A percentile compares a stretch with the other conserved stretches of the same genome.
Evolutionary conservation across 441 rosid species (phyloP).

Genomic region (Euphorbia celastroides): DNA sequence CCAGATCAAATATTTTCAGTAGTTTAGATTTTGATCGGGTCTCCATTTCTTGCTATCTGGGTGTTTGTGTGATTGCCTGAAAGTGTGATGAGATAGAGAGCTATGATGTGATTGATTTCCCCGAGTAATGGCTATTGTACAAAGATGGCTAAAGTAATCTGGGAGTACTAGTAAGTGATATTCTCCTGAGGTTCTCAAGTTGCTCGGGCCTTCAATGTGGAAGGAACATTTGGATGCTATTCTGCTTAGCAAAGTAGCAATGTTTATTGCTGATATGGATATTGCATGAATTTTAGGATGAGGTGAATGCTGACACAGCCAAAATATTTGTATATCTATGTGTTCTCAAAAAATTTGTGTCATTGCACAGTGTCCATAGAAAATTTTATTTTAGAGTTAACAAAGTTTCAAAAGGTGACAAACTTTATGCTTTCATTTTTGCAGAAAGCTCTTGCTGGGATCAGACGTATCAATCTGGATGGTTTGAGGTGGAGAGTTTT

Average conservation of each 20-base stretch:
- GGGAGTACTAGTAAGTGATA: not conserved
- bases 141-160: not conserved
- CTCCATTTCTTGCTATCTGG: conserved; percentile 15
- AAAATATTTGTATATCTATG: not conserved
- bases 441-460: conserved; percentile 97
- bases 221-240: not conserved
- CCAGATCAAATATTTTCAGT: not conserved
- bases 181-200: not conserved
- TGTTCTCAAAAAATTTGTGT: not conserved
- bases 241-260: not conserved
- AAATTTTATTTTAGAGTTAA: not conserved
- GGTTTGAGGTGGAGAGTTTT: conserved; percentile 96
- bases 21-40: not conserved
- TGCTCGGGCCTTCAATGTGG: not conserved
- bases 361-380: not conserved
- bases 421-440: conserved; percentile 11
- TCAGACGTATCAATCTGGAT: conserved; percentile 84
- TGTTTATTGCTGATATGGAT: no score
- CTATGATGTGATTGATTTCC: not conserved
- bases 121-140: not conserved
- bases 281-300: not conserved
- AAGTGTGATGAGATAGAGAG: not conserved
- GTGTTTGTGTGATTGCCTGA: conserved; percentile 32
- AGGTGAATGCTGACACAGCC: not conserved
- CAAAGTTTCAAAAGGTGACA: not conserved